Evolutionary conservation across 2,329 filamentous ascomycete genomes (phyloP).

Genomic region (Phoma herbarum): DNA sequence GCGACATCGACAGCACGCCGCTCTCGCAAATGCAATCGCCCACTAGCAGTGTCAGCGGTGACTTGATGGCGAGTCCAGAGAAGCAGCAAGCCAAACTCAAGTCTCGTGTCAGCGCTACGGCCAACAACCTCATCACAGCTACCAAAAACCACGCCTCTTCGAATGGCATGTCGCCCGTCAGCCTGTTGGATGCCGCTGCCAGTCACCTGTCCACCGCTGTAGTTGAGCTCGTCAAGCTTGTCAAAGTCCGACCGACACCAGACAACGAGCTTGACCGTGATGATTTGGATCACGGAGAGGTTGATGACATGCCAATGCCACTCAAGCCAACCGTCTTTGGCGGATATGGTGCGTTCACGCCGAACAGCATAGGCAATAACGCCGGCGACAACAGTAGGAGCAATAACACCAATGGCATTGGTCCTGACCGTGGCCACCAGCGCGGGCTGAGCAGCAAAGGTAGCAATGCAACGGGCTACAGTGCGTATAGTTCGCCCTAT

Average conservation of each 20-base stretch:
- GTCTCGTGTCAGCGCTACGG: slow-evolving; percentile 85
- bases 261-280: slow-evolving; percentile 79
- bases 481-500: slow-evolving; percentile 48
- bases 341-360: slow-evolving; percentile 26
- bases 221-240: slow-evolving; percentile 82
- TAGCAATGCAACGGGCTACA: slow-evolving; percentile 49
- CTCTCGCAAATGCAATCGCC: slow-evolving; percentile 49
- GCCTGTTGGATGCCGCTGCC: slow-evolving; percentile 88
- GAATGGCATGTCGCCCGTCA: slow-evolving; percentile 89
- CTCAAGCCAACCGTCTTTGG: slow-evolving; percentile 38
- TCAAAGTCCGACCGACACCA: slow-evolving; percentile 83
- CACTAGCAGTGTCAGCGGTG: slow-evolving; percentile 48
- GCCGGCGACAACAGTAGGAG: slow-evolving; percentile 10
- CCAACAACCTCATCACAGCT: slow-evolving; percentile 94
- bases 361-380: slow-evolving; percentile 27
- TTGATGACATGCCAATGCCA: slow-evolving; percentile 48
- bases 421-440: slow-evolving; percentile 25
- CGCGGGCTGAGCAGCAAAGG: slow-evolving; percentile 44
- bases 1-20: slow-evolving; percentile 72
- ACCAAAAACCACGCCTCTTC: slow-evolving; percentile 89
- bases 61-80: slow-evolving; percentile 41
- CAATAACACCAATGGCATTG: slow-evolving; percentile 9
- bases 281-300: slow-evolving; percentile 61
- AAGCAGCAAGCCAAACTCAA: slow-evolving; percentile 75
- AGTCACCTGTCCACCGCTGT: slow-evolving; percentile 87